A percentile compares a stretch with the other conserved stretches of the same genome.
These are phyloP conservation scores for Trichoderma citrinoviride DNA, from an alignment of 2,329 filamentous ascomycete species.

Conservation along the genomic window DNA sequence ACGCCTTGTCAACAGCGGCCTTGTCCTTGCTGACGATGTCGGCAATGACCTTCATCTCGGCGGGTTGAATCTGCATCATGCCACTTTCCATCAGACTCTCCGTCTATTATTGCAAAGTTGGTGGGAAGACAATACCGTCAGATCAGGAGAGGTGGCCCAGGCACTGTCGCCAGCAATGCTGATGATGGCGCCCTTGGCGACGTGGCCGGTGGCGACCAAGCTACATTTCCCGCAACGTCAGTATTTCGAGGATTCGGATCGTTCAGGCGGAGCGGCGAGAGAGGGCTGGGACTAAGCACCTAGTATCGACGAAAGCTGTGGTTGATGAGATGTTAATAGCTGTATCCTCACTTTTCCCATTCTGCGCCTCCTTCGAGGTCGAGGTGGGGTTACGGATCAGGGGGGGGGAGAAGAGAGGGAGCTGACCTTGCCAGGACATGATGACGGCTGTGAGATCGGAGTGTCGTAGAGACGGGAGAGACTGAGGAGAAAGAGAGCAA, in stretches of 20 bases:
- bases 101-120: too few relatives aligned
- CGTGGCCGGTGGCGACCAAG: conserved; percentile 73
- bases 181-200: conserved; percentile 84
- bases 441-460: conserved; percentile 30
- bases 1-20: conserved; percentile 61
- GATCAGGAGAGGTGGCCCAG: conserved; percentile 70
- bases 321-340: not conserved
- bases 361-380: not conserved
- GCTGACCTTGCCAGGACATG: conserved; percentile 75
- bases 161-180: conserved; percentile 74
- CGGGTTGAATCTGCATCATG: conserved; percentile 39
- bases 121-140: conserved; percentile 58
- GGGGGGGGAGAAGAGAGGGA: conserved; percentile 21
- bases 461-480: not conserved
- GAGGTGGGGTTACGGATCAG: conserved; percentile 30
- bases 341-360: not conserved
- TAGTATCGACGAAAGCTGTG: conserved; percentile 52
- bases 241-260: conserved; percentile 21
- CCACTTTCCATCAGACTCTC: not conserved
- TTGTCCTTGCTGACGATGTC: conserved; percentile 48
- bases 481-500: conserved; percentile 8
- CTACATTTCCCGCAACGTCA: conserved; percentile 46
- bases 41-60: conserved; percentile 59
- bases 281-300: conserved; percentile 36
- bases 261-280: not conserved